phyloP scores from a whole-genome alignment of 306 rosid species.

The Rubus parviflorus region DNA sequence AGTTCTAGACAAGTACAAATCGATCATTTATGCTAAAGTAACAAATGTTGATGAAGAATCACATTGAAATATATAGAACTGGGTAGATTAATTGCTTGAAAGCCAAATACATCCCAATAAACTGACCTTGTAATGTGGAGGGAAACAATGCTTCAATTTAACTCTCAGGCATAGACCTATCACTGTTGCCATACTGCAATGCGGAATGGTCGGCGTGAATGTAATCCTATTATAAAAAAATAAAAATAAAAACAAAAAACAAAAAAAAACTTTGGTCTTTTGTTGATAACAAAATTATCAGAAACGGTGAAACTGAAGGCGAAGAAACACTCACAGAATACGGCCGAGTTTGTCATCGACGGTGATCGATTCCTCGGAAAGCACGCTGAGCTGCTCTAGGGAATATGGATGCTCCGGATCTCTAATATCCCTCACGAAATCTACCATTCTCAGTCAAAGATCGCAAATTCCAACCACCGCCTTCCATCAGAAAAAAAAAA shows the following conservation, averaged over 20 bases:
- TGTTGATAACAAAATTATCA: not conserved
- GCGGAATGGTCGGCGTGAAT: constrained; percentile 92
- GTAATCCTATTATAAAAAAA: constrained; percentile 59
- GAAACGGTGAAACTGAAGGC: not conserved
- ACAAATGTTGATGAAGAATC: not conserved
- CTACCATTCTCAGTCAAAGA: constrained; percentile 68
- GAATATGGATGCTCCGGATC: constrained; percentile 99
- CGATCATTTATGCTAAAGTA: not conserved
- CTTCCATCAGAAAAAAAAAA: too few species aligned
- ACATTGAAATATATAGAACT: not conserved
- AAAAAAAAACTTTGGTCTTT: not conserved
- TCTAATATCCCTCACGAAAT: constrained; percentile 97
- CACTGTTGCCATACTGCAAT: constrained; percentile 97
- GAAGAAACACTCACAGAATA: constrained; percentile 54
- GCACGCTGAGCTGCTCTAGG: constrained; percentile 93
- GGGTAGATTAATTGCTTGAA: not conserved
- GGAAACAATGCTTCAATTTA: constrained; percentile 74
- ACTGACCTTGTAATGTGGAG: constrained; percentile 87
- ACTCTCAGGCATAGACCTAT: constrained; percentile 94
- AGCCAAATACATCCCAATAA: not conserved
- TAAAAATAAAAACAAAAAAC: not conserved
- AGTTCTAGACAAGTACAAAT: not conserved
- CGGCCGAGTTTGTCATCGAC: constrained; percentile 85
- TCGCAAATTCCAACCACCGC: constrained; percentile 8
- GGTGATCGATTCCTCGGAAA: constrained; percentile 90